phyloP scores from a whole-genome alignment of 345 rosid genomes.

The Arabidopsis thaliana region DNA sequence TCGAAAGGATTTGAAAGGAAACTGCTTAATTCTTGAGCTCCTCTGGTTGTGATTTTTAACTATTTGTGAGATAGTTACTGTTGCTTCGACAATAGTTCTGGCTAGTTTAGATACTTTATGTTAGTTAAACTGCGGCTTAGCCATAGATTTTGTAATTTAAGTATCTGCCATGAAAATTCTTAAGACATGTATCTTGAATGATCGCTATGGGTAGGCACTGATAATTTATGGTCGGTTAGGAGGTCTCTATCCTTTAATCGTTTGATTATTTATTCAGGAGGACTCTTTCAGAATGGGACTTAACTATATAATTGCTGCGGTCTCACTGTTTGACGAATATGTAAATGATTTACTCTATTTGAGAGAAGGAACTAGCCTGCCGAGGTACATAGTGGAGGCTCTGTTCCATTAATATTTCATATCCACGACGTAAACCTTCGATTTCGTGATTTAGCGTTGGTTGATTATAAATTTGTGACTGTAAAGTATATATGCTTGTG shows the following conservation, averaged over 20 bases:
- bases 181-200: neutral
- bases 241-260: slow-evolving; percentile 19
- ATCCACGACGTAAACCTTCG: neutral
- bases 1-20: neutral
- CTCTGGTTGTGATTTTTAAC: neutral
- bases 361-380: slow-evolving; percentile 81
- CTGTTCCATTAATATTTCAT: slow-evolving; percentile 4
- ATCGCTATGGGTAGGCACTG: neutral
- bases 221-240: neutral
- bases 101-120: neutral
- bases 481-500: slow-evolving; percentile 41
- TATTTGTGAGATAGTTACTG: neutral
- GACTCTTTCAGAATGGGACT: slow-evolving; percentile 71
- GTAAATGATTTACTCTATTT: slow-evolving; percentile 82
- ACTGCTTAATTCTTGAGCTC: slow-evolving; percentile 2
- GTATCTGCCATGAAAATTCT: neutral
- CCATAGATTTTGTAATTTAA: neutral
- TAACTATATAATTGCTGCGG: slow-evolving; percentile 65
- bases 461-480: slow-evolving; percentile 11
- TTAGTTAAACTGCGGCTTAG: neutral
- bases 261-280: slow-evolving; percentile 57
- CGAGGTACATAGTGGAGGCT: slow-evolving; percentile 55
- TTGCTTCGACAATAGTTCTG: neutral
- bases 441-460: neutral
- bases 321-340: slow-evolving; percentile 77